Percentiles rank a stretch among this genome's conserved stretches.
phyloP scores from a whole-genome alignment of 495 filamentous ascomycete species.

The Neurospora intermedia region DNA sequence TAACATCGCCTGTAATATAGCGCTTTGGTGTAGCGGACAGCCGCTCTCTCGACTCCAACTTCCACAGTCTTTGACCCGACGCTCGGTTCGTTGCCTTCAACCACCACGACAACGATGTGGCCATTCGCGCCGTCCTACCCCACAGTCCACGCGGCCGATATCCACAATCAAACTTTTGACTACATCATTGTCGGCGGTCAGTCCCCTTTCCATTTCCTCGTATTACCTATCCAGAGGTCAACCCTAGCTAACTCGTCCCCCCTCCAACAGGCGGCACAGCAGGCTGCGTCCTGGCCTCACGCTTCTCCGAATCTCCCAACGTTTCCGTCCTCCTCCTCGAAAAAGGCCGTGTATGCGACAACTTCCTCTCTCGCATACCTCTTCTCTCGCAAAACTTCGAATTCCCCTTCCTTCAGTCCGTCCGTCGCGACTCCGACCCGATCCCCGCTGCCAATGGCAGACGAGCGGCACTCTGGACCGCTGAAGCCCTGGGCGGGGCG shows the following conservation, averaged over 20 bases:
- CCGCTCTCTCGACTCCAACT: not conserved
- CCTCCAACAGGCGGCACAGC: conserved; percentile 26
- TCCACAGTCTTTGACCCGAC: not conserved
- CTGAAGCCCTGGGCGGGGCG: conserved; percentile 17
- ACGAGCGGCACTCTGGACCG: conserved; percentile 11
- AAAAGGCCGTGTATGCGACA: conserved; percentile 31
- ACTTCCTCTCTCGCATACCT: conserved; percentile 16
- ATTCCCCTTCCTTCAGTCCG: conserved; percentile 10
- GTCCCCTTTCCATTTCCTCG: not conserved
- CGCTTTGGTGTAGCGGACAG: no score
- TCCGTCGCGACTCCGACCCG: conserved; percentile 15
- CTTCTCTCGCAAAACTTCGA: conserved; percentile 13
- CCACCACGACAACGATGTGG: conserved; percentile 8
- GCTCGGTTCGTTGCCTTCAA: not conserved
- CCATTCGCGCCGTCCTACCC: conserved; percentile 10
- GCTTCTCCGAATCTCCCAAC: conserved; percentile 36
- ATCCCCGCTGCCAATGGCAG: conserved; percentile 4
- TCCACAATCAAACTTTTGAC: conserved; percentile 15
- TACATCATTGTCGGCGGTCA: conserved; percentile 23
- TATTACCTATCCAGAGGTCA: no score
- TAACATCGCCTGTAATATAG: not conserved
- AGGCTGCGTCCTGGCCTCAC: conserved; percentile 39
- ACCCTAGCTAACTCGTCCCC: not conserved
- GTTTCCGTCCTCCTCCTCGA: conserved; percentile 38
- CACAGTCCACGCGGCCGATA: not conserved